phyloP scores from a whole-genome alignment of 2,329 filamentous ascomycete species.

The Proliferodiscus dingleyae region DNA sequence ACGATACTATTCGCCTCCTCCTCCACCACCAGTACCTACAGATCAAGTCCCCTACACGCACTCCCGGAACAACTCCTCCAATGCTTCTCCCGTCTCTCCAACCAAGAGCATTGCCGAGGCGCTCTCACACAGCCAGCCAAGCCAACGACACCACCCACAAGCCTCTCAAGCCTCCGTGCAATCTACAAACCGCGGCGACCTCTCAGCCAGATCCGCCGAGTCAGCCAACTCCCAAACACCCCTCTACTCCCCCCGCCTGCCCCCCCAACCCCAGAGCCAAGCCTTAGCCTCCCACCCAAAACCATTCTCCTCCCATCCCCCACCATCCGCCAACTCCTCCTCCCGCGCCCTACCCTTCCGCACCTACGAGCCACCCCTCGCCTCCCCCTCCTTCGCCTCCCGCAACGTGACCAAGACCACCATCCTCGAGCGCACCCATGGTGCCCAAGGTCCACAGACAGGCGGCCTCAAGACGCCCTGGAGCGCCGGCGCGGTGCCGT shows the following conservation, averaged over 20 bases:
- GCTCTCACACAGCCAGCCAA: constrained; percentile 8
- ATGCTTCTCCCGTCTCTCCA: constrained; percentile 17
- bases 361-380: constrained; percentile 54
- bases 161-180: constrained; percentile 18
- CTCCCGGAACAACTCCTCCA: constrained; percentile 16
- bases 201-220: constrained; percentile 13
- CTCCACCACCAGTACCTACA: constrained; percentile 51
- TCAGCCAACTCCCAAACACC: constrained; percentile 22
- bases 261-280: constrained; percentile 4
- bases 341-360: constrained; percentile 51
- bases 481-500: constrained; percentile 60
- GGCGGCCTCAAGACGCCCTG: constrained; percentile 59
- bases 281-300: constrained; percentile 5
- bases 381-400: constrained; percentile 42
- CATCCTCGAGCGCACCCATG: constrained; percentile 51
- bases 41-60: constrained; percentile 38
- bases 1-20: constrained; percentile 52
- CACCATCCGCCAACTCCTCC: constrained; percentile 16
- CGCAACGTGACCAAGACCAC: constrained; percentile 58
- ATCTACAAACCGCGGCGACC: constrained; percentile 13
- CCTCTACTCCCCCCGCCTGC: constrained; percentile 9
- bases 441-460: constrained; percentile 42
- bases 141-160: constrained; percentile 13
- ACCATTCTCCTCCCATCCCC: constrained; percentile 13
- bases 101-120: constrained; percentile 27